These are phyloP conservation scores for Arachis monticola DNA, from an alignment of 331 rosid genomes.

Conservation along the genomic window DNA sequence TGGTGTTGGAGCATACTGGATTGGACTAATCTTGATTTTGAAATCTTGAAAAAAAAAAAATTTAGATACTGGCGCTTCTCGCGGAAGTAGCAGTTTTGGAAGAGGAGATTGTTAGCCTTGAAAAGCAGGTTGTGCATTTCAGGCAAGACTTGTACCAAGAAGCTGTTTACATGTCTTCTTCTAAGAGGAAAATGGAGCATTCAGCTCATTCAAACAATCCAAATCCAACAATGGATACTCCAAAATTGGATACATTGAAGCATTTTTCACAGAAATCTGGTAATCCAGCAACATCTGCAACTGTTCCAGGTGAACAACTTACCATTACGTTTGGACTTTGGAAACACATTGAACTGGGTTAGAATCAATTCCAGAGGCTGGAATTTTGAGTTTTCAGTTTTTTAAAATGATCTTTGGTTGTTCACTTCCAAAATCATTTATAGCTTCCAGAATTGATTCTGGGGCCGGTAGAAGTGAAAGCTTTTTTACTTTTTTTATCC, in stretches of 20 bases:
- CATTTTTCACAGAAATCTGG: constrained; percentile 45
- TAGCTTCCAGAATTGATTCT: too few relatives aligned
- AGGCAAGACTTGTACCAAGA: constrained; percentile 91
- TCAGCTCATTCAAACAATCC: constrained; percentile 43
- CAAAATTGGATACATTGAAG: constrained; percentile 52
- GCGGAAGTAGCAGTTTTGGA: constrained; percentile 98
- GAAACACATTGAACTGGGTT: too few relatives aligned
- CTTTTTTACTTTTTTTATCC: too few relatives aligned
- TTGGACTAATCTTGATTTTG: neutral
- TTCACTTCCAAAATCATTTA: too few relatives aligned
- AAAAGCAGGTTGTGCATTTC: constrained; percentile 75
- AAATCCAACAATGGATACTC: constrained; percentile 41
- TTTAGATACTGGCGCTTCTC: constrained; percentile 78
- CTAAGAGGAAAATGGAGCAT: constrained; percentile 61
- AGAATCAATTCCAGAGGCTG: too few relatives aligned
- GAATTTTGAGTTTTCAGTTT: too few relatives aligned
- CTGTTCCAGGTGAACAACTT: constrained; percentile 50
- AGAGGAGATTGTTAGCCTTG: constrained; percentile 98
- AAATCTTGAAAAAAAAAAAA: neutral
- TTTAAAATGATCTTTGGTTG: too few relatives aligned
- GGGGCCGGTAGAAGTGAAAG: too few relatives aligned
- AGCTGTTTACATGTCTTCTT: constrained; percentile 81
- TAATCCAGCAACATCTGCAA: constrained; percentile 32
- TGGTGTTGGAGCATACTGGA: neutral
- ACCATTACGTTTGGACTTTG: constrained; percentile 6